phyloP scores from a whole-genome alignment of 73 alveolate species.

The Durusdinium trenchii region DNA sequence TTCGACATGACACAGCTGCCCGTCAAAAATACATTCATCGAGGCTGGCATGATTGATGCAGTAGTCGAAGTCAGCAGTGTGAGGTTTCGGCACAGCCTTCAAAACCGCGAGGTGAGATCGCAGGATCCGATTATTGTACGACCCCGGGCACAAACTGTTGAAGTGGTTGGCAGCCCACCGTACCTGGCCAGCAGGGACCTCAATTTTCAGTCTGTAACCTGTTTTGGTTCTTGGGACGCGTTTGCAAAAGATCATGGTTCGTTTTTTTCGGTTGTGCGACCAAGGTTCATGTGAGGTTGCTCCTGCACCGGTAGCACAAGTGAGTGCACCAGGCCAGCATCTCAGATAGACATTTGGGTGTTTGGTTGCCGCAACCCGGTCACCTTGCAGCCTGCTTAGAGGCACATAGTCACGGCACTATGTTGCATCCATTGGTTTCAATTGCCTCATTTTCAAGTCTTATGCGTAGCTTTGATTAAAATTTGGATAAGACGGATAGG shows the following conservation, averaged over 20 bases:
- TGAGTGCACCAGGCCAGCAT: not conserved
- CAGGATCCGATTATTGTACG: conserved; percentile 46
- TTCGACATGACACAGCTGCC: conserved; percentile 48
- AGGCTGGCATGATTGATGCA: not conserved
- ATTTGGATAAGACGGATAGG: too few relatives aligned
- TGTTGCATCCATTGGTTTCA: too few relatives aligned
- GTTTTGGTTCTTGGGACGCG: not conserved
- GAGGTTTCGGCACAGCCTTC: not conserved
- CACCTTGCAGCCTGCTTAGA: too few relatives aligned
- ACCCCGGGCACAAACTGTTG: conserved; percentile 67
- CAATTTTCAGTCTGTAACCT: not conserved
- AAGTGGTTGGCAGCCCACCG: not conserved
- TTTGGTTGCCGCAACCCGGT: not conserved
- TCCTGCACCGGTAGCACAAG: not conserved
- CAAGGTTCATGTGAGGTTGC: conserved; percentile 12
- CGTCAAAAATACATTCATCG: conserved; percentile 58
- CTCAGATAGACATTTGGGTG: not conserved
- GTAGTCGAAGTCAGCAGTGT: too few relatives aligned
- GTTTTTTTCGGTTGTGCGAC: not conserved
- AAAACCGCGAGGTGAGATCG: conserved; percentile 9
- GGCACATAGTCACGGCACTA: too few relatives aligned
- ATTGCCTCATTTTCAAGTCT: too few relatives aligned
- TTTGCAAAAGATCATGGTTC: not conserved
- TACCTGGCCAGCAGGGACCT: not conserved
- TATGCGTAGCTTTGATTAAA: too few relatives aligned